phyloP scores from a whole-genome alignment of 2,329 filamentous ascomycete genomes.

The Claviceps purpurea region DNA sequence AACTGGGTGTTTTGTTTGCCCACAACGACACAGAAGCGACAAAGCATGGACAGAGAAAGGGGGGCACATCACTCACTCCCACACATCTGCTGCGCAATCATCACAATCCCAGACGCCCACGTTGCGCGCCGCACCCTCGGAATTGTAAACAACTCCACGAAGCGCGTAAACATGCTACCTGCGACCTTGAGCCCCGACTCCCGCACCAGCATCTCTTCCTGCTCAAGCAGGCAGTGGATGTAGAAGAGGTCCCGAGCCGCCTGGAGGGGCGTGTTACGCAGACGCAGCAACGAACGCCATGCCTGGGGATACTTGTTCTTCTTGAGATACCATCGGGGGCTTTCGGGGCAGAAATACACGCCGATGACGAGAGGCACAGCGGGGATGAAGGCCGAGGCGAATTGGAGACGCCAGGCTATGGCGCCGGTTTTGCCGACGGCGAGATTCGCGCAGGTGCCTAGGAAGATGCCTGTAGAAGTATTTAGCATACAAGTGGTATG shows the following conservation, averaged over 20 bases:
- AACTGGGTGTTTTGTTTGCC: background rate
- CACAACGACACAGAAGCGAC: background rate
- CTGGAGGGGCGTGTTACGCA: constrained; percentile 46
- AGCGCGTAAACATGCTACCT: constrained; percentile 35
- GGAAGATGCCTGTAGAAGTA: constrained; percentile 38
- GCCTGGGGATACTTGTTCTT: constrained; percentile 42
- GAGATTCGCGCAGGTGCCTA: constrained; percentile 53
- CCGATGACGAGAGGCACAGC: constrained; percentile 44
- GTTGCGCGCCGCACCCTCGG: constrained; percentile 47
- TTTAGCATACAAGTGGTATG: too few relatives aligned
- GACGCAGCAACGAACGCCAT: constrained; percentile 38
- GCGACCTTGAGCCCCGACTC: constrained; percentile 20
- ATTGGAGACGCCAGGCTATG: constrained; percentile 49
- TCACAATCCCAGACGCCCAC: constrained; percentile 52
- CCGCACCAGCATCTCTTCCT: constrained; percentile 16
- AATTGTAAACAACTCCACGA: constrained; percentile 43
- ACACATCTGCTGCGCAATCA: constrained; percentile 52
- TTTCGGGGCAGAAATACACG: constrained; percentile 50
- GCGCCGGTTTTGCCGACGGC: constrained; percentile 44
- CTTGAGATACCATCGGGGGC: constrained; percentile 53
- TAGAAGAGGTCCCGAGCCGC: constrained; percentile 51
- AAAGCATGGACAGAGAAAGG: background rate
- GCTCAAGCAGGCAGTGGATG: constrained; percentile 30
- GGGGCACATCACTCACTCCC: constrained; percentile 19
- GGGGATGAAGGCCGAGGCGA: constrained; percentile 52